Evolutionary conservation across 148 eudicot genomes (phyloP), one percentile per base, ranked within the genome.

Genomic region (Pouteria glomerata): DNA sequence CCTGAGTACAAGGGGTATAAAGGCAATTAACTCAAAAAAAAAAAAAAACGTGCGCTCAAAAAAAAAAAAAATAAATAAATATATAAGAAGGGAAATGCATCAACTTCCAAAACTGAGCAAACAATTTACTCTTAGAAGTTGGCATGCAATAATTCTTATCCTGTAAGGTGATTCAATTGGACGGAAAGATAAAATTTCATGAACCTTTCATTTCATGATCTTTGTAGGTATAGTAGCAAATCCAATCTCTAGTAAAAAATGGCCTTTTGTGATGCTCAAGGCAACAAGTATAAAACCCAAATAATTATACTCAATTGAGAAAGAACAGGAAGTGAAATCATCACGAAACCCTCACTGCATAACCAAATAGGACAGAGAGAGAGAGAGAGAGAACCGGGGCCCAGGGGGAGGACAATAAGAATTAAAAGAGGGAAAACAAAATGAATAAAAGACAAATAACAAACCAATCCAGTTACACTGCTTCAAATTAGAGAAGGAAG

Each of bases 401-500:
- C n/a, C n/a, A n/a, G n/a, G n/a, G n/a, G n/a, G n/a, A n/a, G n/a
- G n/a, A n/a, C 5, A 10, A 26, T 7, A 47, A 45, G 45, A 66
- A 66, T 21, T 7, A 24, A 14, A 37, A 23, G 16, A 39, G 39
- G 30, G 30, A 44, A 63, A 14, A 24, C 47, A 14, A 27, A 48
- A 23, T 16, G 30, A 0, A 19, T 39, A 62, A 5, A 42, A 44
- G 31, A 30, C 6, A 47, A 48, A 53, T 26, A 19, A 31, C 48
- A 47, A 23, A 39, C 34, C 35, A 41, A 27, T 4, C 48, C 21
- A 34, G 10, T 33, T 37, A 15, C 6, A 67, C 71, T 27, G 31
- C 58, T 24, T 35, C 35, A 66, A 71, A 45, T 27, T 42, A 51
- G 52, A 30, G 58, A 73, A 69, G 29, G 35, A 37, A 69, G 27